phyloP scores from a whole-genome alignment of 75 land plant species.

The Picea glauca region DNA sequence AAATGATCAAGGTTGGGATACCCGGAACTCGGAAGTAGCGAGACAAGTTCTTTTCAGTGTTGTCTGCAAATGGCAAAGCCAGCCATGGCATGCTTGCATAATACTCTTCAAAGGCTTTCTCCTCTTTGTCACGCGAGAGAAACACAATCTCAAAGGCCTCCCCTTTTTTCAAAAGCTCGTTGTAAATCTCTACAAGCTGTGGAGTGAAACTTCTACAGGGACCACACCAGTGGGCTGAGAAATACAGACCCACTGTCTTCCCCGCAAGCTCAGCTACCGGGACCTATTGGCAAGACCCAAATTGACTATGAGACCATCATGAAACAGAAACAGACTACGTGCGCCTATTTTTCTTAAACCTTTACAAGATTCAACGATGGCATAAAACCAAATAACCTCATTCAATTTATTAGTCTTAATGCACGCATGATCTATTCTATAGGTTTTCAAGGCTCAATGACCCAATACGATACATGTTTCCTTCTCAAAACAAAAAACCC shows the following conservation, averaged over 20 bases:
- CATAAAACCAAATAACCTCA: too few species aligned
- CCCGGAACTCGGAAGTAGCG: slow-evolving; percentile 19
- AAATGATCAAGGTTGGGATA: slow-evolving; percentile 19
- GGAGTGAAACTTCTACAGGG: slow-evolving; percentile 41
- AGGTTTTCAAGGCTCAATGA: too few species aligned
- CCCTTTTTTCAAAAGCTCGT: slow-evolving; percentile 20
- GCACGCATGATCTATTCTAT: too few species aligned
- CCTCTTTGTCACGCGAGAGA: slow-evolving; percentile 28
- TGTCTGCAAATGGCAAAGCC: slow-evolving; percentile 23
- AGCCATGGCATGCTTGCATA: slow-evolving; percentile 30
- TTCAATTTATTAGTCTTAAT: too few species aligned
- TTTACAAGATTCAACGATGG: too few species aligned
- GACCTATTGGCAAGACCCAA: slow-evolving; percentile 17
- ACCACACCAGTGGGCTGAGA: slow-evolving; percentile 41
- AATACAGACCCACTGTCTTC: slow-evolving; percentile 51
- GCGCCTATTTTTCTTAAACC: too few species aligned
- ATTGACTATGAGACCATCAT: too few species aligned
- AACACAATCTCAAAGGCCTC: slow-evolving; percentile 27
- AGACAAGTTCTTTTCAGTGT: slow-evolving; percentile 13
- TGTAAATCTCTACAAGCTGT: slow-evolving; percentile 23
- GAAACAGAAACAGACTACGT: too few species aligned
- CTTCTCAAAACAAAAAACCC: too few species aligned
- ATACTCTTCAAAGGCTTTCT: slow-evolving; percentile 16
- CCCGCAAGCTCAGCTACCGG: slow-evolving; percentile 29
- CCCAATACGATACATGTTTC: too few species aligned